Base-by-base conservation (phyloP, 2,329 filamentous ascomycete species). In the Verticillium dahliae region DNA sequence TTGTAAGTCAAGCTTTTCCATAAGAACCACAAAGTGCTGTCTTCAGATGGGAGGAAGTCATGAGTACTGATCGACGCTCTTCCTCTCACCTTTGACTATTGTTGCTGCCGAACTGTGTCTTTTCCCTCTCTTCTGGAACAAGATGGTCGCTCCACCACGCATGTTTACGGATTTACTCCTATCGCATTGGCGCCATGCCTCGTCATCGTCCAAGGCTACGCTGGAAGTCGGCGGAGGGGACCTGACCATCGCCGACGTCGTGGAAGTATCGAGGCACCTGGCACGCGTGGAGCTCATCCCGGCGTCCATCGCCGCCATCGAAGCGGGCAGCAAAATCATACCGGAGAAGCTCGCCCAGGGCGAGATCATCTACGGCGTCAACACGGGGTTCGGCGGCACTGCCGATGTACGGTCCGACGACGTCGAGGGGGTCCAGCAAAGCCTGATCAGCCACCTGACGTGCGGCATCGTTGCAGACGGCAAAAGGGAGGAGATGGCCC, bases 351-450 rank as follows among this genome's bases (percentile, higher is more conserved):
- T 64, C n/a, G 56, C 37, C 31, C 35, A 62, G 38, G 62, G 62
- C 14, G 60, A 62, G 5, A 35, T 62, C 58, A 60, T 64, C 61
- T 70, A 61, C 72, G 79, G 79, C 11, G 76, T 82, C n/a, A 83
- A 78, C 61, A 84, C 81, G 10, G 81, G 81, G 1, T 83, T 82
- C 63, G 81, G 81, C 22, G 81, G 81, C 55, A 81, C 75, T 62
- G 81, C 81, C 14, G 77, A 83, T 65, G 73, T 75, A 3, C 74
- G 79, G n/a, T 81, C 80, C 10, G 68, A 70, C 35, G 66, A 75
- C 27, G 65, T 73, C 11, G 61, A 70, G 7, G 69, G 67, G n/a
- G 72, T 84, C 10, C 81, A 84, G 67, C 67, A 69, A 7, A 75
- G 73, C 3, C 69, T 84, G 4, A 67, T 80, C 31, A 60, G 37